Percentiles rank a stretch among this genome's conserved stretches.
Evolutionary conservation across 2,329 filamentous ascomycete species (phyloP).

Genomic region (Pezicula radicicola): DNA sequence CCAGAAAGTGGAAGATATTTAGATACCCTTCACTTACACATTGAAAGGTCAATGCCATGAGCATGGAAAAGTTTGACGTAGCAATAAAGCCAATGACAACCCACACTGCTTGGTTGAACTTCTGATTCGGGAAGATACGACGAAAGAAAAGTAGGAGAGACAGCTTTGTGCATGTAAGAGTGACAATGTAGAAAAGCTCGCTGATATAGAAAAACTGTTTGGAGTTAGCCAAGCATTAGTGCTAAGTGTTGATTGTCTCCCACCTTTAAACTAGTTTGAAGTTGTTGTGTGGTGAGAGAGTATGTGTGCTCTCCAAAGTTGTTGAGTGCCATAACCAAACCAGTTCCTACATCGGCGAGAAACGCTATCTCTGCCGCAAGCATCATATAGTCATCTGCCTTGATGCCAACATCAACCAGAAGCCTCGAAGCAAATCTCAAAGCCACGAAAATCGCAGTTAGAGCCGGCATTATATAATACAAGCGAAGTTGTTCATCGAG

Average conservation of each 20-base stretch:
- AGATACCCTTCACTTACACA: slow-evolving; percentile 4
- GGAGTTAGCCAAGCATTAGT: not conserved
- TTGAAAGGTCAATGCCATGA: slow-evolving; percentile 7
- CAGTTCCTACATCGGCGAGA: not conserved
- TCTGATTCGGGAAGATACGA: slow-evolving; percentile 7
- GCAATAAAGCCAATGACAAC: slow-evolving; percentile 1
- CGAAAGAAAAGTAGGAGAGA: slow-evolving; percentile 11
- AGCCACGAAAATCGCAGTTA: slow-evolving; percentile 4
- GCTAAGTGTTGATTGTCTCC: no score
- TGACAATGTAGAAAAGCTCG: slow-evolving; percentile 5
- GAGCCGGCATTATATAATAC: slow-evolving; percentile 1
- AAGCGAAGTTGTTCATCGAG: not conserved
- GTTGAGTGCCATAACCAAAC: slow-evolving; percentile 1
- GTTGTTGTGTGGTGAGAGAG: slow-evolving; percentile 1
- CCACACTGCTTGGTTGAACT: not conserved
- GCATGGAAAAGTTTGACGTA: not conserved
- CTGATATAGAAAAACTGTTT: slow-evolving; percentile 7
- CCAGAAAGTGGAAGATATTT: no score
- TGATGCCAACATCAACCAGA: slow-evolving; percentile 5
- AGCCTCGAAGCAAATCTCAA: slow-evolving; percentile 3
- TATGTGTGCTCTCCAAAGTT: slow-evolving; percentile 11
- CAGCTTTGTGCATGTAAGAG: slow-evolving; percentile 7
- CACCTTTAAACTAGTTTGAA: not conserved
- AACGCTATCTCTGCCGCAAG: slow-evolving; percentile 2
- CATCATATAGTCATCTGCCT: slow-evolving; percentile 10